Base-by-base conservation (phyloP, 1,139 yeast genomes). In the Suhomyces wounanorum region DNA sequence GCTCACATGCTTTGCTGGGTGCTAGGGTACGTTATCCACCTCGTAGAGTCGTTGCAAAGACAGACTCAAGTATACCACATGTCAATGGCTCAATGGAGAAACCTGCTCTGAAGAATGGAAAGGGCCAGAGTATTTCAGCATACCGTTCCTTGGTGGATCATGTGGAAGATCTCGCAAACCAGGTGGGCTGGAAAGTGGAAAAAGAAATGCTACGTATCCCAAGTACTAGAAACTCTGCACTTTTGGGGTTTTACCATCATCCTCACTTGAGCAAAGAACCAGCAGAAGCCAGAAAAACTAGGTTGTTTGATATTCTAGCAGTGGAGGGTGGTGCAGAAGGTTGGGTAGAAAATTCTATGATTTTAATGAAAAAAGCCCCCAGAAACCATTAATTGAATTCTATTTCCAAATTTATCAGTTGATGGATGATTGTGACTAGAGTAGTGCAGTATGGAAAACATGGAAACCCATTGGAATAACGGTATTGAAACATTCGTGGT, bases 201-300 rank as follows among this genome's bases (percentile, higher is more conserved):
- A 82, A 85, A 59, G 98, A 94, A 65, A 87, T 89, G 87, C 71
- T 94, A 46, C 77, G 99, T 55, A 94, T 94, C 39, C 99, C 99
- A 26, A 89, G 97, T 54, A 94, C 99, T 0, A 76, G 98, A 64
- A 94, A 92, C 61, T 92, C 96, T 1, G 97, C 98, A 0, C 71
- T 94, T 8, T 85, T 94, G 50, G 96, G 96, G 1, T 76, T 81
- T 45, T 63, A 67, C 28, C 68, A 62, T 50, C 67, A 68, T 37
- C 65, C 63, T 3, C 54, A 58, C 25, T 58, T 59, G 41, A 57
- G 60, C 3, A 57, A 62, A 31, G 76, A 77, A 39, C 52, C 56
- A 11, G 66, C 64, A 21, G 69, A 65, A 23, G 58, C 62, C 21
- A 59, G 61, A 11, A 62, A 67, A 10, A 61, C 66, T 0, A 66